These are phyloP conservation scores for Secale cereale DNA, from an alignment of 176 grass and related monocot genomes.

Conservation along the genomic window DNA sequence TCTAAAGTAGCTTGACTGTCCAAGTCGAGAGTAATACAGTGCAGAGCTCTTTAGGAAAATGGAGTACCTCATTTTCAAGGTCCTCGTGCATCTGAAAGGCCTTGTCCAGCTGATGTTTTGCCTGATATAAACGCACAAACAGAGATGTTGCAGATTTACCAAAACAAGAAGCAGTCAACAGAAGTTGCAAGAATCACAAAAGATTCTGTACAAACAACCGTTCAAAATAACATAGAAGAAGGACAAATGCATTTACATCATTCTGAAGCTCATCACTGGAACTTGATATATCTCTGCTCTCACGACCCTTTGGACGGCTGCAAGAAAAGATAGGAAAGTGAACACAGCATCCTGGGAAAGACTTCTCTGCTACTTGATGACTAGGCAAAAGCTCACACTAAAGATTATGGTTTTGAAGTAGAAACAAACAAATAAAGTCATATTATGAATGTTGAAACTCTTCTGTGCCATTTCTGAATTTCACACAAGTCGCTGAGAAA, in stretches of 20 bases:
- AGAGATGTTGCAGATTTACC: conserved; percentile 7
- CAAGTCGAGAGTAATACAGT: conserved; percentile 1
- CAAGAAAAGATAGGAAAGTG: conserved; percentile 23
- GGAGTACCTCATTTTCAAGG: conserved; percentile 66
- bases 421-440: neutral
- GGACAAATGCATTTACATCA: conserved; percentile 37
- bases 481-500: neutral
- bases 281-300: conserved; percentile 50
- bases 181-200: neutral
- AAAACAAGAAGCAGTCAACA: conserved; percentile 7
- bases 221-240: conserved; percentile 23
- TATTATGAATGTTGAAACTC: neutral
- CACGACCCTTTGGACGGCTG: conserved; percentile 45
- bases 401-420: neutral
- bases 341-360: neutral
- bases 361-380: neutral
- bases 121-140: conserved; percentile 26
- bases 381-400: neutral
- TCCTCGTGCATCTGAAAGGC: conserved; percentile 54
- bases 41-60: neutral
- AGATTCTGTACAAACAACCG: conserved; percentile 9
- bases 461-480: neutral
- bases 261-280: conserved; percentile 51
- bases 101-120: conserved; percentile 60
- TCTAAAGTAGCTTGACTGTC: neutral